These are phyloP conservation scores for Eucalyptus curtisii DNA, from an alignment of 345 rosid genomes.

Conservation along the genomic window DNA sequence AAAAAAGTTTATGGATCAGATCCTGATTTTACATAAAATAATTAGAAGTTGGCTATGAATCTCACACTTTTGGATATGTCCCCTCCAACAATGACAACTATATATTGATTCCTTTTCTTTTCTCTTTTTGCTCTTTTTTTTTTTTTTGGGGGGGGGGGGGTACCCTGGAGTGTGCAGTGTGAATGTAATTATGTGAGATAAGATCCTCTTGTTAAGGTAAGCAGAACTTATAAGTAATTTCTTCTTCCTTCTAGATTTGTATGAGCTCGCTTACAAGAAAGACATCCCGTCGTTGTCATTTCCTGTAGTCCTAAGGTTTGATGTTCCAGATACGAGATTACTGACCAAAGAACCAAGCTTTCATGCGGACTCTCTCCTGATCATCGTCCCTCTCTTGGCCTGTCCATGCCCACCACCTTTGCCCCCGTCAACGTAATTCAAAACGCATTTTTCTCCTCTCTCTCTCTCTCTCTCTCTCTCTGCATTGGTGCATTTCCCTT, in stretches of 20 bases:
- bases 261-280: background rate
- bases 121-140: no score
- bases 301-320: background rate
- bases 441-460: background rate
- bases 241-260: background rate
- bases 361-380: background rate
- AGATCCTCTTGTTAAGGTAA: background rate
- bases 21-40: no score
- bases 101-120: no score
- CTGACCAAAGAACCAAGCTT: background rate
- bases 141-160: no score
- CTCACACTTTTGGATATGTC: no score
- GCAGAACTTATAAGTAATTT: background rate
- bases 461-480: background rate
- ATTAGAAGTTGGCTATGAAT: no score
- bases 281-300: background rate
- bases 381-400: background rate
- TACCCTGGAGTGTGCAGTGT: background rate
- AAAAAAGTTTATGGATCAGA: no score
- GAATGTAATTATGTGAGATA: background rate
- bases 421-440: background rate
- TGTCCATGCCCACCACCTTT: background rate
- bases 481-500: background rate
- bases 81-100: no score
- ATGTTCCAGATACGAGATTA: background rate